A percentile compares a stretch with the other conserved stretches of the same genome.
Conservation (phyloP, 805 yeast species). For the Wickerhamomyces rabaulensis region DNA sequence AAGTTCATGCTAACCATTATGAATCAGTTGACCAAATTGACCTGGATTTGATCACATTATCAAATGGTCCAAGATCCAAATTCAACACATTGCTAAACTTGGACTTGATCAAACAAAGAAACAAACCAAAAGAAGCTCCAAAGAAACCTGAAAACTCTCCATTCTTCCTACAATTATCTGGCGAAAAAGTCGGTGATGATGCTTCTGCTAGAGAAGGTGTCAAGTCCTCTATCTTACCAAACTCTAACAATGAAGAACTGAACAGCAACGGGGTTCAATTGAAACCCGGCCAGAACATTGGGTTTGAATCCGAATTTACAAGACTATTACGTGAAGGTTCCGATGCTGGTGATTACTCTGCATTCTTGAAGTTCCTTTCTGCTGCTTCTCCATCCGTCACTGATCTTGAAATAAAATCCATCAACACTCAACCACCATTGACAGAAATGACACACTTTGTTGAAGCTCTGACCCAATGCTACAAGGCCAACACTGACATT, state of each 20-base stretch:
- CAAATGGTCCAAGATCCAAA: constrained; percentile 71
- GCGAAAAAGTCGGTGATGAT: constrained; percentile 66
- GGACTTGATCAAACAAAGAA: constrained; percentile 79
- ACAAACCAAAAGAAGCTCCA: constrained; percentile 85
- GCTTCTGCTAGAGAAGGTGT: constrained; percentile 41
- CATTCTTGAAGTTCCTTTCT: constrained; percentile 51
- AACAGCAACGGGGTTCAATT: constrained; percentile 10
- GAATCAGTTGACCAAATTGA: constrained; percentile 59
- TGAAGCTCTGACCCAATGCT: constrained; percentile 59
- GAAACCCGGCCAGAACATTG: constrained; percentile 29
- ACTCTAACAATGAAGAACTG: constrained; percentile 1
- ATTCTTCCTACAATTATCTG: constrained; percentile 70
- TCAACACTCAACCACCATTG: constrained; percentile 61
- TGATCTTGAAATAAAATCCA: constrained; percentile 83
- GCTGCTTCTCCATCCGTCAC: constrained; percentile 67
- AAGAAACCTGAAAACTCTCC: constrained; percentile 77
- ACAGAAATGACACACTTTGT: constrained; percentile 62
- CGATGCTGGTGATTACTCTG: constrained; percentile 33
- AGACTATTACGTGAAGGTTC: constrained; percentile 51
- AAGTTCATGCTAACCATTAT: constrained; percentile 32
- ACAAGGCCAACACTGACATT: constrained; percentile 50
- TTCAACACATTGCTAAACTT: constrained; percentile 74
- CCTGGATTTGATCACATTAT: constrained; percentile 60
- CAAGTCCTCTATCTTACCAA: constrained; percentile 15
- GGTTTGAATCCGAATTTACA: constrained; percentile 75